Base-by-base conservation (phyloP, 2,329 filamentous ascomycete species). In the Clarireedia hainanense region DNA sequence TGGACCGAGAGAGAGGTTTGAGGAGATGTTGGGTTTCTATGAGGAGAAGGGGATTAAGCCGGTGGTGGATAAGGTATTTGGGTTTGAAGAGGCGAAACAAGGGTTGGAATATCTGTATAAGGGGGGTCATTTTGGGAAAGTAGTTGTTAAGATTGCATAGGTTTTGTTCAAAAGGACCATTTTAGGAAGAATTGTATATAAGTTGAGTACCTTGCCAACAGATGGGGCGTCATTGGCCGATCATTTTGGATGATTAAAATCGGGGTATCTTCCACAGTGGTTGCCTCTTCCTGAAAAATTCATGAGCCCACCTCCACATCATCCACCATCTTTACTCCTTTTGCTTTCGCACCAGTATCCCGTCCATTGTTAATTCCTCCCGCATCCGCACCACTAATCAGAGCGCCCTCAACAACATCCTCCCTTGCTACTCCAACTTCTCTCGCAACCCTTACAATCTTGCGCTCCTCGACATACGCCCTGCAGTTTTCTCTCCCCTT, bases 1-100 rank as follows among this genome's bases (percentile, higher is more conserved):
- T 66, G 84, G 84, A 0, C 81, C 84, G 0, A 76, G 75, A 55
- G 73, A 76, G 48, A 68, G 74, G 43, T 75, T 81, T 56, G 76
- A 79, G 67, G 79, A 82, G 68, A 80, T 81, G 76, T 60, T 76
- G 39, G 55, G 47, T 34, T 76, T 77, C 47, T 78, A 78, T 59
- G 70, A 74, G 57, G 64, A 68, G 47, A 70, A 75, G 56, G 51
- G 65, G 58, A 76, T 80, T 42, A 70, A 66, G 50, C 77, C 78
- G 3, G 73, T 80, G 0, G 70, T 81, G 40, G 73, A 76, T 61
- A 71, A 67, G 61, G 71, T 73, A 3, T 80, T 80, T 61, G 63
- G 50, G 20, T 76, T 81, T 61, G 72, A 69, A 4, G 66, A 79
- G 64, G 73, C 72, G 14, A 71, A 68, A 51, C 72, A 78, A 61